These are phyloP conservation scores for Leptodermis oblonga DNA, from an alignment of 257 asterid species.

Conservation along the genomic window DNA sequence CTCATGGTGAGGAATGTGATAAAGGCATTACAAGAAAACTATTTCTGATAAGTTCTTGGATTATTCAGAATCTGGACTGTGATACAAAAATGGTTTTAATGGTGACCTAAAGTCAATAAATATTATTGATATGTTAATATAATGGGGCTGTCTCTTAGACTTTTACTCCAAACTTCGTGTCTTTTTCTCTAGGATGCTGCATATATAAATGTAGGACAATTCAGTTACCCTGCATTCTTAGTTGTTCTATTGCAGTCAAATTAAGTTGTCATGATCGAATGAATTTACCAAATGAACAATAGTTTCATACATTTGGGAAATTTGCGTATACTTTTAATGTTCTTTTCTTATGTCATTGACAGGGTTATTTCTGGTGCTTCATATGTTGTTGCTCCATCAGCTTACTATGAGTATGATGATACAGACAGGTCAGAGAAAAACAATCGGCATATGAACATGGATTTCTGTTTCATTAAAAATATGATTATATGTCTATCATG, in stretches of 20 bases:
- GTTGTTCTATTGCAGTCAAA: constrained; percentile 6
- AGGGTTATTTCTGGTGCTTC: constrained; percentile 71
- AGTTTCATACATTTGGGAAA: background rate
- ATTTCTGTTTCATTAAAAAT: constrained; percentile 13
- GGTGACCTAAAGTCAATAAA: constrained; percentile 47
- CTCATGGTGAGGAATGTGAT: constrained; percentile 52
- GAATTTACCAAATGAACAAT: background rate
- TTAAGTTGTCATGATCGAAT: background rate
- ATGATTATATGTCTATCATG: no score
- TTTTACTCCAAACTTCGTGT: constrained; percentile 18
- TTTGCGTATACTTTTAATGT: background rate
- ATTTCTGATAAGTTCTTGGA: constrained; percentile 51
- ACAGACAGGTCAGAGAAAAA: constrained; percentile 48
- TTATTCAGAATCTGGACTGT: constrained; percentile 47
- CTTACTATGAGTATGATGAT: constrained; percentile 46
- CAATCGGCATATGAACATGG: constrained; percentile 42
- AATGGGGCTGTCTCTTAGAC: constrained; percentile 6
- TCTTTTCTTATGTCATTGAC: constrained; percentile 24
- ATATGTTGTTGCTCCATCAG: constrained; percentile 58
- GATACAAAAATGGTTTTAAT: constrained; percentile 50
- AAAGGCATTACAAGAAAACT: constrained; percentile 54
- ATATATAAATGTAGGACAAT: constrained; percentile 40
- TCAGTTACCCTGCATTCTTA: background rate
- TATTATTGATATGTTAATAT: constrained; percentile 20
- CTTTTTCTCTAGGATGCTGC: constrained; percentile 68